Conservation (phyloP, 495 filamentous ascomycete genomes). For the Lasiosphaeriaceae sp. region DNA sequence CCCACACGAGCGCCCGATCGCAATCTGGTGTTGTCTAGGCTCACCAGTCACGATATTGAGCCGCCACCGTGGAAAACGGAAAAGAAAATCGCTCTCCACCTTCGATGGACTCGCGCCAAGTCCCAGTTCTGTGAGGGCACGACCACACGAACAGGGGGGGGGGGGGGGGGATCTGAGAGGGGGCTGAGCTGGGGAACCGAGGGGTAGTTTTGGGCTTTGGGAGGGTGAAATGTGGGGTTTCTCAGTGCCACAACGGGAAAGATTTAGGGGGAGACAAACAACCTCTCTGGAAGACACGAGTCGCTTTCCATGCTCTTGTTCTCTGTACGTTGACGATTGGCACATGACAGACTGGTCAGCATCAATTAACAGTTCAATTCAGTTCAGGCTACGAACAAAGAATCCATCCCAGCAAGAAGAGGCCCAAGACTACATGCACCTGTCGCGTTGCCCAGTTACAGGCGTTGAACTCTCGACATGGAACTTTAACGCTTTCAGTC, state of each 20-base stretch:
- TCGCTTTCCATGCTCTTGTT: too few relatives aligned
- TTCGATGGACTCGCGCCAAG: not conserved
- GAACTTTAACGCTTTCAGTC: too few relatives aligned
- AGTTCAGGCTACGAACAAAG: too few relatives aligned
- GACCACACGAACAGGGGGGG: not conserved
- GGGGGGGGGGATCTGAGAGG: not conserved
- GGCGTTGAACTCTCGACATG: too few relatives aligned
- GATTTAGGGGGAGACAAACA: too few relatives aligned
- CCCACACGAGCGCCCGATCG: not conserved
- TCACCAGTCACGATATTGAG: not conserved
- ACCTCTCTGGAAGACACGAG: too few relatives aligned
- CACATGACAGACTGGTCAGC: too few relatives aligned
- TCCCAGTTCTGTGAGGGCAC: not conserved
- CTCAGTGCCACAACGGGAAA: not conserved
- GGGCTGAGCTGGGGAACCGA: constrained; percentile 3
- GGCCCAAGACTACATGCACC: too few relatives aligned
- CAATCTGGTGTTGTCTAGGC: not conserved
- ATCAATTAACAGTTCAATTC: too few relatives aligned
- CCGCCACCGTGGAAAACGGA: not conserved
- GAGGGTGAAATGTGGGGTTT: not conserved
- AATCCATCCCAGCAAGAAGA: too few relatives aligned
- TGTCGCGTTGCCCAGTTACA: too few relatives aligned
- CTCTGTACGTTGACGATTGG: too few relatives aligned
- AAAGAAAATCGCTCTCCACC: constrained; percentile 17
- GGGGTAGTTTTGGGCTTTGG: constrained; percentile 1